Percentiles rank a stretch among this genome's conserved stretches.
These are phyloP conservation scores for Ophiognomonia clavigignenti-juglandacearum DNA, from an alignment of 2,329 filamentous ascomycete genomes.

Conservation along the genomic window DNA sequence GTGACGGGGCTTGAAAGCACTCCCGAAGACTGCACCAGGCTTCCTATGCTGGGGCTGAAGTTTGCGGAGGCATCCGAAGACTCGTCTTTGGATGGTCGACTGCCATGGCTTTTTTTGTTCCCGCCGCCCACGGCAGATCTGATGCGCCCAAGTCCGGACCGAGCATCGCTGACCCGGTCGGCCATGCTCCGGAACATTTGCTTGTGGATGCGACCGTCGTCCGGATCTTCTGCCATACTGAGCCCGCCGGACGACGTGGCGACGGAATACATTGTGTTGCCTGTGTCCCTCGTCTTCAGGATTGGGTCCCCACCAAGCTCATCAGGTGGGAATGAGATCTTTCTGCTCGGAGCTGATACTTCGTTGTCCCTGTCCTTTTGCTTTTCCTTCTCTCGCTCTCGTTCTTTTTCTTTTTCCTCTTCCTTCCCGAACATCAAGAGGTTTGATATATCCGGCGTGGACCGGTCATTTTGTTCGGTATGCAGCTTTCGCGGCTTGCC, in stretches of 20 bases:
- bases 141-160: conserved; percentile 77
- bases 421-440: conserved; percentile 51
- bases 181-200: conserved; percentile 75
- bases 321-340: conserved; percentile 47
- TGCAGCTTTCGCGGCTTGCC: conserved; percentile 73
- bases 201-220: conserved; percentile 54
- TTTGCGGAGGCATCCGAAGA: conserved; percentile 30
- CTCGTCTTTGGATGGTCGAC: conserved; percentile 56
- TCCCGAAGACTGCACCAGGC: conserved; percentile 31
- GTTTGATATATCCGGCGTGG: conserved; percentile 39
- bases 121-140: conserved; percentile 78
- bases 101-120: conserved; percentile 46
- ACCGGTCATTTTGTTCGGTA: conserved; percentile 40
- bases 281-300: conserved; percentile 40
- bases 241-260: conserved; percentile 37
- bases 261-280: conserved; percentile 36
- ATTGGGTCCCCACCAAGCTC: conserved; percentile 38
- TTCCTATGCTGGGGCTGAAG: conserved; percentile 29
- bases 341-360: conserved; percentile 20
- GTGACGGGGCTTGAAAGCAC: conserved; percentile 33
- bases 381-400: conserved; percentile 7
- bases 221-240: conserved; percentile 41
- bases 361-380: conserved; percentile 11
- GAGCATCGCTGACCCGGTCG: conserved; percentile 73
- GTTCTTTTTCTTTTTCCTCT: conserved; percentile 33